Evolutionary conservation across 345 rosid genomes (phyloP).

Genomic region (Anastatica hierochuntica): DNA sequence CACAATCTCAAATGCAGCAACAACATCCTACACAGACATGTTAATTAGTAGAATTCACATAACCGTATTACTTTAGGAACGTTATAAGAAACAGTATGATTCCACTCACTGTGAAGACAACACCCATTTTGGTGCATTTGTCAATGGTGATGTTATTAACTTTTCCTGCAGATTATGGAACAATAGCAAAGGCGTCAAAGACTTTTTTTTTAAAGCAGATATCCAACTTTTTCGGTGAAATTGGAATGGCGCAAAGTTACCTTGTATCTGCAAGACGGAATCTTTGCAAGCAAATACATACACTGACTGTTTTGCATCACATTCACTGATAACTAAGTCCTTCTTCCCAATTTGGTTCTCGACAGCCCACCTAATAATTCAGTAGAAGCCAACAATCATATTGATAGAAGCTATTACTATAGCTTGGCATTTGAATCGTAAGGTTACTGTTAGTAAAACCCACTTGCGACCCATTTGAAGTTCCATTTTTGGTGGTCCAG

Average conservation of each 20-base stretch:
- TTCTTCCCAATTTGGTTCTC: conserved; percentile 92
- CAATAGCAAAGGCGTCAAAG: neutral
- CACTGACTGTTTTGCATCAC: conserved; percentile 89
- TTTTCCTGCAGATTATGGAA: conserved; percentile 56
- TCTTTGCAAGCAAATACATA: conserved; percentile 94
- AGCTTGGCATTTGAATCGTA: neutral
- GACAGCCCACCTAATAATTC: conserved; percentile 66
- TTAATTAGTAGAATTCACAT: neutral
- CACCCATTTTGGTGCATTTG: conserved; percentile 89
- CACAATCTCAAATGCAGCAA: conserved; percentile 97
- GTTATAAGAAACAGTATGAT: neutral
- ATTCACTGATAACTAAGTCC: conserved; percentile 73
- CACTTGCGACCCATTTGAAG: conserved; percentile 99
- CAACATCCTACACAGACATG: conserved; percentile 64
- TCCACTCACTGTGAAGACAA: conserved; percentile 74
- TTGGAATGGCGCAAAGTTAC: conserved; percentile 29
- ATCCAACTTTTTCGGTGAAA: no score
- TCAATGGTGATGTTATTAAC: conserved; percentile 95
- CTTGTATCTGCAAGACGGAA: conserved; percentile 89
- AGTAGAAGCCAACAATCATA: conserved; percentile 11
- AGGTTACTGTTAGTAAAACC: conserved; percentile 21
- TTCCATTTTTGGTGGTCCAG: conserved; percentile 87
- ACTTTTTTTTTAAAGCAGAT: conserved; percentile 10
- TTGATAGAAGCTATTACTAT: neutral
- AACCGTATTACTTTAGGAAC: neutral